These are phyloP conservation scores for Cladosporium oxysporum DNA, from an alignment of 2,329 filamentous ascomycete genomes.

Conservation along the genomic window DNA sequence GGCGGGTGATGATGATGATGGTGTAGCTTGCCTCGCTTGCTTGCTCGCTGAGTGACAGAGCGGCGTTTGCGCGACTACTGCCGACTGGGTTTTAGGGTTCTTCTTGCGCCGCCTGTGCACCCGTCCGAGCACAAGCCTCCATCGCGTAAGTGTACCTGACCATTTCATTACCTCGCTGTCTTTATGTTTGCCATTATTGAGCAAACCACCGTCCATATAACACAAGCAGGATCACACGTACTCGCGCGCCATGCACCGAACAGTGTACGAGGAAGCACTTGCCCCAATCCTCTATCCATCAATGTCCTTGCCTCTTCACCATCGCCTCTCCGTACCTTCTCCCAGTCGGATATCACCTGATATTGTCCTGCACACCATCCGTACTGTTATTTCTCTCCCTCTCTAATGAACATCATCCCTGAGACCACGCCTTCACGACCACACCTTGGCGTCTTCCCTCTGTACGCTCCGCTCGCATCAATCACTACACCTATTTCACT, in stretches of 20 bases:
- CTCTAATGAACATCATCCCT: neutral
- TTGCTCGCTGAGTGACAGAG: neutral
- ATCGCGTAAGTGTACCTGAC: neutral
- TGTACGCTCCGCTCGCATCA: slow-evolving; percentile 10
- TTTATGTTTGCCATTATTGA: neutral
- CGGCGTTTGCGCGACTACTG: slow-evolving; percentile 1
- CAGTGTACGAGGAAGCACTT: neutral
- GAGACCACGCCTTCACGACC: slow-evolving; percentile 5
- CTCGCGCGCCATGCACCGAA: neutral
- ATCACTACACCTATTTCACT: slow-evolving; percentile 14
- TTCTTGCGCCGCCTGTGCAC: neutral
- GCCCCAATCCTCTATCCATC: neutral
- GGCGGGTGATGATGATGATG: neutral
- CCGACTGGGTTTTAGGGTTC: neutral
- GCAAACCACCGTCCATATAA: neutral
- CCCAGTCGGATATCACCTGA: neutral
- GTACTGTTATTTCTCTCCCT: neutral
- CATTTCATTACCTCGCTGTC: neutral
- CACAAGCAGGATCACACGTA: neutral
- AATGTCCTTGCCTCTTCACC: slow-evolving; percentile 1
- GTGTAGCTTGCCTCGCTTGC: neutral
- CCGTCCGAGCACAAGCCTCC: neutral
- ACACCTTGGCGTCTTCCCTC: neutral
- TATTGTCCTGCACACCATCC: neutral
- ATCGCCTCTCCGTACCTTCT: slow-evolving; percentile 12